Evolutionary conservation across 2,329 filamentous ascomycete species (phyloP).

Genomic region (Botrytis fragariae): DNA sequence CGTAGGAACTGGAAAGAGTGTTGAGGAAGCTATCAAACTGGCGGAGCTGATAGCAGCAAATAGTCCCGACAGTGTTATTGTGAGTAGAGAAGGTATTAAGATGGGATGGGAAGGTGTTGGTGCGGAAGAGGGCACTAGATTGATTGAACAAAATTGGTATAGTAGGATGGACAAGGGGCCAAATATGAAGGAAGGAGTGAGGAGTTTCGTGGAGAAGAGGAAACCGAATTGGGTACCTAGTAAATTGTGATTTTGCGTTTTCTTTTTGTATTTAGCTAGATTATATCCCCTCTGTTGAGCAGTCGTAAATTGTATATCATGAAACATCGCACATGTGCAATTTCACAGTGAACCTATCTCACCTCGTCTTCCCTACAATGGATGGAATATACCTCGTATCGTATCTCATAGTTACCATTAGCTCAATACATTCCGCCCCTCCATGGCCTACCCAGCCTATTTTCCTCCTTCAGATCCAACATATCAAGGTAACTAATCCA

Average conservation of each 20-base stretch:
- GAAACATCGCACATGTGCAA: background rate
- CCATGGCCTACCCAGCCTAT: conserved; percentile 28
- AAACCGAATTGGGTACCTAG: conserved; percentile 65
- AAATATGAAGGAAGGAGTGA: conserved; percentile 72
- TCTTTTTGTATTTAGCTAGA: conserved; percentile 11
- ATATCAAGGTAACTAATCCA: conserved; percentile 36
- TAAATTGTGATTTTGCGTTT: conserved; percentile 48
- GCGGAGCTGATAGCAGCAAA: conserved; percentile 61
- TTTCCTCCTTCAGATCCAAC: conserved; percentile 21
- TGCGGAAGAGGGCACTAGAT: conserved; percentile 56
- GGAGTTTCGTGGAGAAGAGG: conserved; percentile 74
- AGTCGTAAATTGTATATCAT: background rate
- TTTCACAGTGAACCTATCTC: background rate
- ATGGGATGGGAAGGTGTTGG: conserved; percentile 69
- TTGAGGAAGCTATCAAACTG: conserved; percentile 58
- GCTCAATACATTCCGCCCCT: conserved; percentile 34
- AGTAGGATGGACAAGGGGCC: conserved; percentile 60
- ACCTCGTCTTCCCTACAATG: background rate
- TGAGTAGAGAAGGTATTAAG: conserved; percentile 68
- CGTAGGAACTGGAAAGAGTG: conserved; percentile 49
- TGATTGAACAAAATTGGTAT: conserved; percentile 58
- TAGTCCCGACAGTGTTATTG: conserved; percentile 73
- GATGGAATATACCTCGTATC: background rate
- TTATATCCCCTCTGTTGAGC: conserved; percentile 4
- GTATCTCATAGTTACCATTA: background rate